Percentiles rank a stretch among this genome's conserved stretches.
These are phyloP conservation scores for Lactuca sativa DNA, from an alignment of 129 eudicot genomes.

Conservation along the genomic window DNA sequence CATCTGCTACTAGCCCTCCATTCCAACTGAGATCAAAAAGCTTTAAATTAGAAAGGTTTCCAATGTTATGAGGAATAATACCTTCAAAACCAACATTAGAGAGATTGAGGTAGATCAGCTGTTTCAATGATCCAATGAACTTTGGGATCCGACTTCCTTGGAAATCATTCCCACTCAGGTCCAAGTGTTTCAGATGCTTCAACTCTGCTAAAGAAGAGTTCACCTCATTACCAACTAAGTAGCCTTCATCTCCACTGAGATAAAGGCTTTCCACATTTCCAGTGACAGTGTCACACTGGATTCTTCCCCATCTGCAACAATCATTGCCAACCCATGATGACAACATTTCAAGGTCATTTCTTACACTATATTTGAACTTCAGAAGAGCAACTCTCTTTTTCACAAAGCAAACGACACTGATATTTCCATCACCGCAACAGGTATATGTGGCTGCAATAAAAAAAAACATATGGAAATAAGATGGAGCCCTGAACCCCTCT, in stretches of 20 bases:
- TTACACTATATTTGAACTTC: background rate
- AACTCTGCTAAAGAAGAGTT: background rate
- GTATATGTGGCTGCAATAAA: background rate
- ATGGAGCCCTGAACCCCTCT: background rate
- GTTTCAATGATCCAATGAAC: constrained; percentile 15
- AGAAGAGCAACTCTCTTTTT: background rate
- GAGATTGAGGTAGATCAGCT: background rate
- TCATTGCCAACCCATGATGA: background rate
- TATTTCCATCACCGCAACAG: background rate
- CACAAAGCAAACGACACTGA: background rate
- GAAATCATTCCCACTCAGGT: constrained; percentile 13
- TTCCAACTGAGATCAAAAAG: background rate
- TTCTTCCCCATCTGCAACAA: background rate
- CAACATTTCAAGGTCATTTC: background rate
- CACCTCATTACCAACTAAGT: background rate
- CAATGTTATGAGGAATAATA: background rate
- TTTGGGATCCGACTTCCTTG: background rate
- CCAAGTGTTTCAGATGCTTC: background rate
- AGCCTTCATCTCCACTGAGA: background rate
- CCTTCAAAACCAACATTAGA: background rate
- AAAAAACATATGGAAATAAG: background rate
- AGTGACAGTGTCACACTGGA: background rate
- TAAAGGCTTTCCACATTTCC: background rate
- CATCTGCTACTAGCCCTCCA: background rate
- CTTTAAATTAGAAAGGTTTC: background rate